Evolutionary conservation across 805 yeast genomes (phyloP).

Genomic region (Barnettozyma populi): DNA sequence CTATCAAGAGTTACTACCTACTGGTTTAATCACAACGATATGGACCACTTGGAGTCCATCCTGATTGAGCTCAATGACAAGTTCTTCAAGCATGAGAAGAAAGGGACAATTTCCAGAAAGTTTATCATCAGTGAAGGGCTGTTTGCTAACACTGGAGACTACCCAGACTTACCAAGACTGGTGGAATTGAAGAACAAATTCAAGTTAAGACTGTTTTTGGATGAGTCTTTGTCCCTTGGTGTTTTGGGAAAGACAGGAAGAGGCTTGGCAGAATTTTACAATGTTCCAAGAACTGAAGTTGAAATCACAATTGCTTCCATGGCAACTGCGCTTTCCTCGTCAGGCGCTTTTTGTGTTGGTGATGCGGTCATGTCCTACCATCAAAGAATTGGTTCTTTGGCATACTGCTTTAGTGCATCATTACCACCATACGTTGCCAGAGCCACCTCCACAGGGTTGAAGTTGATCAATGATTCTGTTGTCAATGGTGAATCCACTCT

Average conservation of each 20-base stretch:
- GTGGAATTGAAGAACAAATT: slow-evolving; percentile 72
- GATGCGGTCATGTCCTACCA: slow-evolving; percentile 77
- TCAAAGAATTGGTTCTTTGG: slow-evolving; percentile 85
- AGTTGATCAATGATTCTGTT: slow-evolving; percentile 38
- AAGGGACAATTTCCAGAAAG: slow-evolving; percentile 70
- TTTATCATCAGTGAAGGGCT: slow-evolving; percentile 90
- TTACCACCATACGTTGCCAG: slow-evolving; percentile 87
- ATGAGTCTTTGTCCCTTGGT: slow-evolving; percentile 85
- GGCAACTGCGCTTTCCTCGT: slow-evolving; percentile 73
- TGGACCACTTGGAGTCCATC: slow-evolving; percentile 71
- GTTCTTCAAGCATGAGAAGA: slow-evolving; percentile 34
- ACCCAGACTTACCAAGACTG: slow-evolving; percentile 62
- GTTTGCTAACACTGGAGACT: slow-evolving; percentile 76
- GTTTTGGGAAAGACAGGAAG: slow-evolving; percentile 79
- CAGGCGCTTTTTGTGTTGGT: slow-evolving; percentile 95
- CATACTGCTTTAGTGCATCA: slow-evolving; percentile 91
- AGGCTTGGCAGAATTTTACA: slow-evolving; percentile 74
- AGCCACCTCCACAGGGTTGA: slow-evolving; percentile 50
- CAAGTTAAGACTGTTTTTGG: slow-evolving; percentile 82
- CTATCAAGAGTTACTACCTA: slow-evolving; percentile 79
- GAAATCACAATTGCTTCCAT: slow-evolving; percentile 86
- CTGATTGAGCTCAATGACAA: slow-evolving; percentile 38
- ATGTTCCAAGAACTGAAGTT: slow-evolving; percentile 55
- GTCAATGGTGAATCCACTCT: slow-evolving; percentile 32
- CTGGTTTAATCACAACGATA: slow-evolving; percentile 78